Conservation (phyloP, 2,329 filamentous ascomycete species). For the Fusarium sp. region DNA sequence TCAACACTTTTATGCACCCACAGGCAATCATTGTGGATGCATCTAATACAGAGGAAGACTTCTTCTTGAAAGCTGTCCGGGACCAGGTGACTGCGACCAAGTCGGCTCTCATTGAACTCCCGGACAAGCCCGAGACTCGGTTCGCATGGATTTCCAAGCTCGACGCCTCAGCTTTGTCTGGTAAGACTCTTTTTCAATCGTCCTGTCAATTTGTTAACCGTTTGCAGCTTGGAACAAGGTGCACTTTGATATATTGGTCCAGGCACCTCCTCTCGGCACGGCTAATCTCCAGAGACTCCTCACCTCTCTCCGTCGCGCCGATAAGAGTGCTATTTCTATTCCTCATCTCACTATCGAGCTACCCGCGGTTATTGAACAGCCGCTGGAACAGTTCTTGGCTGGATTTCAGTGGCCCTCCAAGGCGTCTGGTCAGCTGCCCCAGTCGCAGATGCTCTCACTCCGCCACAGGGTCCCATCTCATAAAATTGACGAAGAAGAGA, state of each 20-base stretch:
- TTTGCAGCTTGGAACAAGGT: constrained; percentile 81
- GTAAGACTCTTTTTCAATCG: constrained; percentile 58
- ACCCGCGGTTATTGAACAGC: constrained; percentile 77
- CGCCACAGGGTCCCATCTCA: constrained; percentile 79
- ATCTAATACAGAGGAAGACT: constrained; percentile 75
- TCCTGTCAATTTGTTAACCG: constrained; percentile 32
- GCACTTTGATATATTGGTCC: constrained; percentile 86
- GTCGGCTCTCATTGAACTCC: constrained; percentile 82
- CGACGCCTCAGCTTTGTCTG: constrained; percentile 78
- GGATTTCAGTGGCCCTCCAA: constrained; percentile 78
- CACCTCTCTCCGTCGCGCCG: constrained; percentile 80
- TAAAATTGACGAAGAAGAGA: constrained; percentile 76
- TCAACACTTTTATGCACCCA: constrained; percentile 82
- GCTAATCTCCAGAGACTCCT: constrained; percentile 85
- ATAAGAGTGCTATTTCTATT: constrained; percentile 78
- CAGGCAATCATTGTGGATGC: constrained; percentile 83
- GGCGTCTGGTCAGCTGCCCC: constrained; percentile 54
- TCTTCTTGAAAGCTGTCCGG: constrained; percentile 75
- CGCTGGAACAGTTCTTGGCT: constrained; percentile 75
- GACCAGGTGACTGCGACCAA: constrained; percentile 66
- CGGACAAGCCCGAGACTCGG: constrained; percentile 72
- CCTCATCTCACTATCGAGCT: constrained; percentile 90
- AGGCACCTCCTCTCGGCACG: constrained; percentile 79
- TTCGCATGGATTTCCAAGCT: constrained; percentile 85
- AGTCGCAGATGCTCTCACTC: constrained; percentile 74